Evolutionary conservation across 192 early-diverging fungal species (phyloP).

Genomic region (Helicostylum pulchrum): DNA sequence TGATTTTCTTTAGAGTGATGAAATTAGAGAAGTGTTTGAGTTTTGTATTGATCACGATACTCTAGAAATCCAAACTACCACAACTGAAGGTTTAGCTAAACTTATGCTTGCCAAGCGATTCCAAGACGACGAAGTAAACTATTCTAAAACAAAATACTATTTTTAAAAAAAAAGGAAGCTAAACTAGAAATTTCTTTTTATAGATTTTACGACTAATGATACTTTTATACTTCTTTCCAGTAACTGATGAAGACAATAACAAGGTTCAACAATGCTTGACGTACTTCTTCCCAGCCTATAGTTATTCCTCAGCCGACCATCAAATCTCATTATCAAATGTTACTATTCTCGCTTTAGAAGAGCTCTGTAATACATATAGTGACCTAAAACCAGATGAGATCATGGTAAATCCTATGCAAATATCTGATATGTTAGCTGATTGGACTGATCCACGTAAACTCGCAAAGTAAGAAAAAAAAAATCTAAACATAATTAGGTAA

Average conservation of each 20-base stretch:
- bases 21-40: slow-evolving; percentile 48
- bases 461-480: slow-evolving; percentile 51
- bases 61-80: slow-evolving; percentile 62
- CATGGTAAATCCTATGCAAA: slow-evolving; percentile 57
- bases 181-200: neutral
- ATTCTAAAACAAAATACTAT: neutral
- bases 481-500: neutral
- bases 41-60: slow-evolving; percentile 55
- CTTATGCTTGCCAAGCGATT: slow-evolving; percentile 53
- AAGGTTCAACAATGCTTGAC: slow-evolving; percentile 80
- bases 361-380: slow-evolving; percentile 29
- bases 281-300: slow-evolving; percentile 86
- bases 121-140: slow-evolving; percentile 40
- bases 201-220: slow-evolving; percentile 72
- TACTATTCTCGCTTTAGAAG: slow-evolving; percentile 35
- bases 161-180: no score
- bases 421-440: slow-evolving; percentile 70
- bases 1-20: slow-evolving; percentile 32
- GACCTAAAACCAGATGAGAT: slow-evolving; percentile 37
- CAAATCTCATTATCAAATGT: slow-evolving; percentile 67
- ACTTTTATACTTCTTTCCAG: slow-evolving; percentile 86
- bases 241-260: slow-evolving; percentile 46
- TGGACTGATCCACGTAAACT: slow-evolving; percentile 76
- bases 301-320: slow-evolving; percentile 71
- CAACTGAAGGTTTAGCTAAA: slow-evolving; percentile 76